Evolutionary conservation across 2,329 filamentous ascomycete species (phyloP).

Genomic region (Fusarium sulawesiense): DNA sequence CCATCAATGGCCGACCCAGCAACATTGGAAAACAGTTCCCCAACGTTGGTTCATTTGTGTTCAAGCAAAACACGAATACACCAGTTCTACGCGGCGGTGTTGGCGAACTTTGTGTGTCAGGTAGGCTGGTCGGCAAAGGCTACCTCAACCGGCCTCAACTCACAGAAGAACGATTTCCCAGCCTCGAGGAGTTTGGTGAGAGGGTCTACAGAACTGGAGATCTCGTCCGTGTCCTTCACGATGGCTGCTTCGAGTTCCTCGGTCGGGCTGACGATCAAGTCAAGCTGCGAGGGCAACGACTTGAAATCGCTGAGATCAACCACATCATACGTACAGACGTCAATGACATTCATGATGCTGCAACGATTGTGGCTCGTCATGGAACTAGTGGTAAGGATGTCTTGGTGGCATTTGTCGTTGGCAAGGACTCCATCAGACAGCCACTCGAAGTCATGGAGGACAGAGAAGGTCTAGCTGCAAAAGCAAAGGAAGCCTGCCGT

Average conservation of each 20-base stretch:
- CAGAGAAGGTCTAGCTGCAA: conserved; percentile 54
- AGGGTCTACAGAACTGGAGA: conserved; percentile 90
- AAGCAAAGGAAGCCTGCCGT: conserved; percentile 72
- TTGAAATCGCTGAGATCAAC: conserved; percentile 94
- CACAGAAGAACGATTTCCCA: conserved; percentile 80
- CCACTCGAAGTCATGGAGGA: conserved; percentile 45
- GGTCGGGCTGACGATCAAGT: conserved; percentile 92
- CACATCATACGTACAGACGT: conserved; percentile 76
- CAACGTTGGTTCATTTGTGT: conserved; percentile 86
- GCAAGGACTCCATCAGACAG: conserved; percentile 1
- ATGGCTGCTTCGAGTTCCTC: conserved; percentile 87
- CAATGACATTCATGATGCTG: conserved; percentile 71
- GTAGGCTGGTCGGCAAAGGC: conserved; percentile 87
- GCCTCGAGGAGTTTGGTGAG: conserved; percentile 65
- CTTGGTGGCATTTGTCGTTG: conserved; percentile 78
- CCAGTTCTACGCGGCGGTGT: conserved; percentile 83
- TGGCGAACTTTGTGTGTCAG: conserved; percentile 89
- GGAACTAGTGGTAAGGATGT: conserved; percentile 81
- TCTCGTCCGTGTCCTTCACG: conserved; percentile 81
- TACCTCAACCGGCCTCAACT: conserved; percentile 86
- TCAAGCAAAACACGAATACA: conserved; percentile 73
- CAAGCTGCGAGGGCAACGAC: conserved; percentile 87
- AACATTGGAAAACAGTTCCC: conserved; percentile 90
- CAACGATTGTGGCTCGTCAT: conserved; percentile 79
- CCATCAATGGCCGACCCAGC: conserved; percentile 79